These are phyloP conservation scores for Bisporella sp. DNA, from an alignment of 2,329 filamentous ascomycete species.

Conservation along the genomic window DNA sequence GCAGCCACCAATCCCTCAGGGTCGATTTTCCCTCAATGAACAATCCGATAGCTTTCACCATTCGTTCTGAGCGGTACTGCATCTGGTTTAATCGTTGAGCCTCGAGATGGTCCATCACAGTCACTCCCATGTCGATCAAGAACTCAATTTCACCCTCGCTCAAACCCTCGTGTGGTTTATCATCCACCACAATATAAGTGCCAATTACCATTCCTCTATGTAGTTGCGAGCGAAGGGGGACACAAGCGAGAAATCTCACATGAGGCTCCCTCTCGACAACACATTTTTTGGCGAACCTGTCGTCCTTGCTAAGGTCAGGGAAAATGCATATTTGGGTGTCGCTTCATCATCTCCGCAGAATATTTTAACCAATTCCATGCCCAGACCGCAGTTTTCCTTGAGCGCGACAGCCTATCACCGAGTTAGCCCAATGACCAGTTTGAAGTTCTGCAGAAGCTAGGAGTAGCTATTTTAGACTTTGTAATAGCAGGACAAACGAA, in stretches of 20 bases:
- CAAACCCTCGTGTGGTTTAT: slow-evolving; percentile 45
- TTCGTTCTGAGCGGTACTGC: slow-evolving; percentile 45
- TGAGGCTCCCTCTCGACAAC: slow-evolving; percentile 29
- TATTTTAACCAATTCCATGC: slow-evolving; percentile 11
- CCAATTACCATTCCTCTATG: slow-evolving; percentile 49
- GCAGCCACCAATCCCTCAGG: slow-evolving; percentile 25
- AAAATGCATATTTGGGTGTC: slow-evolving; percentile 23
- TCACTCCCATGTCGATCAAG: slow-evolving; percentile 47
- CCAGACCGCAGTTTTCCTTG: slow-evolving; percentile 7
- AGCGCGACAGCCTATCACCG: slow-evolving; percentile 11
- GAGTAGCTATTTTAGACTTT: too few species aligned
- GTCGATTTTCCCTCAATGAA: slow-evolving; percentile 45
- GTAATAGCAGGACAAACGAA: too few species aligned
- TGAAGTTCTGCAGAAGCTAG: too few species aligned
- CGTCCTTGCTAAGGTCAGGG: slow-evolving; percentile 32
- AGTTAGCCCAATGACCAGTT: too few species aligned
- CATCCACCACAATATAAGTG: slow-evolving; percentile 52
- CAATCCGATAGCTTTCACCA: slow-evolving; percentile 44
- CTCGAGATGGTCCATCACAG: slow-evolving; percentile 55
- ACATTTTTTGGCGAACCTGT: slow-evolving; percentile 29
- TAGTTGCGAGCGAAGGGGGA: slow-evolving; percentile 50
- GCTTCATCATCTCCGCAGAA: slow-evolving; percentile 11
- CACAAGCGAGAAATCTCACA: slow-evolving; percentile 47
- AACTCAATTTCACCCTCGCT: slow-evolving; percentile 41
- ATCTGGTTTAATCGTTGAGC: slow-evolving; percentile 44